Conservation (phyloP, 768 basidiomycete species). For the Tricholoma terreum region DNA sequence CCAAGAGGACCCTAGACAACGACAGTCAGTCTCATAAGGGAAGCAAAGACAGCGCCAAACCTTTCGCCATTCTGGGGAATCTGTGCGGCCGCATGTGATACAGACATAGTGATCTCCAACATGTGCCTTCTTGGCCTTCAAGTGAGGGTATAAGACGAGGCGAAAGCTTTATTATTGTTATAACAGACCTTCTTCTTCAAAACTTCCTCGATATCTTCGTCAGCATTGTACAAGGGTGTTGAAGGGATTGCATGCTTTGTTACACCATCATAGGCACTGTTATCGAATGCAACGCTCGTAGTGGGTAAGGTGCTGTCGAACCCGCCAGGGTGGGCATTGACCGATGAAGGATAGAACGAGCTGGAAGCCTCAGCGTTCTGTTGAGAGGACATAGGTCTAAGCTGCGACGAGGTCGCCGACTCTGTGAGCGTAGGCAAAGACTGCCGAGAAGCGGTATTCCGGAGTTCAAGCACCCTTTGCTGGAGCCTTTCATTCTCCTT, state of each 20-base stretch:
- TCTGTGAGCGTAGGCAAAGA: not conserved
- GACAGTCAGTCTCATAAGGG: constrained; percentile 1
- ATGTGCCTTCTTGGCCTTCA: constrained; percentile 46
- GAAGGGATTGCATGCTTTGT: not conserved
- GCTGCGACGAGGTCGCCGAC: not conserved
- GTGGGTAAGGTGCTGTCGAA: constrained; percentile 7
- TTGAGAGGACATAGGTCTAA: not conserved
- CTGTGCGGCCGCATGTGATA: constrained; percentile 89
- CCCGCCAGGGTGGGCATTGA: constrained; percentile 4
- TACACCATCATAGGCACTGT: constrained; percentile 2
- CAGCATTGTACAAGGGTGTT: constrained; percentile 17
- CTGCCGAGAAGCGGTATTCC: constrained; percentile 16
- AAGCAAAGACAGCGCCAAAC: constrained; percentile 28
- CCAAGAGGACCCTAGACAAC: constrained; percentile 76
- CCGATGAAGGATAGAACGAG: constrained; percentile 8
- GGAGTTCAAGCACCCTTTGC: constrained; percentile 49
- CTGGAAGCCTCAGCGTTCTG: constrained; percentile 4
- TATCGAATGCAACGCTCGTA: constrained; percentile 3
- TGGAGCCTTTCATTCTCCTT: constrained; percentile 82
- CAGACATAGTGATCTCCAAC: constrained; percentile 77
- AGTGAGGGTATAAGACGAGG: not conserved
- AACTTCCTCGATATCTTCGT: constrained; percentile 49
- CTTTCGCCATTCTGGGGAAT: constrained; percentile 98
- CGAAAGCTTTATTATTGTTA: not conserved
- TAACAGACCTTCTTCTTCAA: constrained; percentile 58